Conservation (phyloP, 805 yeast species). For the Lipomyces yamanashiensis region DNA sequence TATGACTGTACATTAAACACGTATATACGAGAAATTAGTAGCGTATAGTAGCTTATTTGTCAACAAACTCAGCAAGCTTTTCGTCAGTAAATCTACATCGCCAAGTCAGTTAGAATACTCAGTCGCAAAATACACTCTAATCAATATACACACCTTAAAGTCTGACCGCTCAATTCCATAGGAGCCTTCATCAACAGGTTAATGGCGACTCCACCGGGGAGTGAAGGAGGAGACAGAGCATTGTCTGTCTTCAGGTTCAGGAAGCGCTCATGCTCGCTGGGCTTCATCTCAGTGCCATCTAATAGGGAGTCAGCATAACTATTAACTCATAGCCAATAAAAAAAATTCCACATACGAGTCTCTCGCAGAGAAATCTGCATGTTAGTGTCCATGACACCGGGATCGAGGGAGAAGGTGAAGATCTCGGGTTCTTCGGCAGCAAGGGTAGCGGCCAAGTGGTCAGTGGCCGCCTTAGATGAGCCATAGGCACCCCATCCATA, state of each 20-base stretch:
- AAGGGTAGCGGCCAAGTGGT: conserved; percentile 70
- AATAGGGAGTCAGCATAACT: background rate
- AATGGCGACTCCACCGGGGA: conserved; percentile 74
- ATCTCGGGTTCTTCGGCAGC: conserved; percentile 69
- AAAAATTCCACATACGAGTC: conserved; percentile 43
- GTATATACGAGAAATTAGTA: background rate
- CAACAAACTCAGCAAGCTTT: conserved; percentile 22
- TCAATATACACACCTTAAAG: conserved; percentile 55
- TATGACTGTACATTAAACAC: background rate
- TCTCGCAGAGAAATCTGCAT: conserved; percentile 87
- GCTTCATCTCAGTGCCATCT: conserved; percentile 63
- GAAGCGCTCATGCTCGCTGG: conserved; percentile 64
- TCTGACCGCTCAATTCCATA: conserved; percentile 64
- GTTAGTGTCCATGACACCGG: conserved; percentile 90
- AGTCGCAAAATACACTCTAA: conserved; percentile 45
- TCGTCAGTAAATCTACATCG: conserved; percentile 22
- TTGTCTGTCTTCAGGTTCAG: conserved; percentile 61
- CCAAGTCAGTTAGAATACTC: background rate
- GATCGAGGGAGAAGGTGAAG: conserved; percentile 76
- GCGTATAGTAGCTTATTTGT: background rate
- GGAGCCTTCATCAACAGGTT: conserved; percentile 66
- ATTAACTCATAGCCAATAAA: background rate
- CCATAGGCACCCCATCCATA: conserved; percentile 93
- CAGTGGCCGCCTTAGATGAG: conserved; percentile 86
- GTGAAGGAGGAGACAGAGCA: conserved; percentile 65